phyloP scores from a whole-genome alignment of 208 protist species.

The Lotmaria passim region DNA sequence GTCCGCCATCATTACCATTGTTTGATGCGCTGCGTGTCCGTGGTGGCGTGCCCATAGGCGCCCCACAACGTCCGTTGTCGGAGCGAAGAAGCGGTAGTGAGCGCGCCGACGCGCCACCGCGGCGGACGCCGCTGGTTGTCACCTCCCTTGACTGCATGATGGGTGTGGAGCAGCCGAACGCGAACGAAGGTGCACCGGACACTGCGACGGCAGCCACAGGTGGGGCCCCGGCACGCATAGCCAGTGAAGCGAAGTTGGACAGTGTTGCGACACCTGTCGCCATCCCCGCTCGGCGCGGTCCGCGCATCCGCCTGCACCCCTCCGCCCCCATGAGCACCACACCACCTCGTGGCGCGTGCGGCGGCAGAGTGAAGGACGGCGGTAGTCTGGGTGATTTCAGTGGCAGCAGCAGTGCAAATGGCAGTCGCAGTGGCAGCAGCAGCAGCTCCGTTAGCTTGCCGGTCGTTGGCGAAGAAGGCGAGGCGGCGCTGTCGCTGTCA shows the following conservation, averaged over 20 bases:
- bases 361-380: too few relatives aligned
- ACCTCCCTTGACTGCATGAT: constrained; percentile 31
- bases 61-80: too few relatives aligned
- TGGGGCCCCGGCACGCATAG: too few relatives aligned
- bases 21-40: too few relatives aligned
- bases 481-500: constrained; percentile 9
- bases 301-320: not conserved
- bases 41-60: too few relatives aligned
- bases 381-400: not conserved
- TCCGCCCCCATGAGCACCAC: too few relatives aligned
- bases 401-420: too few relatives aligned
- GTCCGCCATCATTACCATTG: too few relatives aligned
- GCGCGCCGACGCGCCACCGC: not conserved
- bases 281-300: constrained; percentile 8
- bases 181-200: not conserved
- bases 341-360: too few relatives aligned
- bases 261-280: not conserved
- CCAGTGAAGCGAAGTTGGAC: not conserved
- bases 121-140: not conserved
- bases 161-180: constrained; percentile 9
- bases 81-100: not conserved
- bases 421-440: constrained; percentile 7
- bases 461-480: constrained; percentile 2
- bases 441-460: constrained; percentile 24
- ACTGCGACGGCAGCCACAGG: not conserved